These are phyloP conservation scores for Lumnitzera littorea DNA, from an alignment of 345 rosid genomes.

Conservation along the genomic window DNA sequence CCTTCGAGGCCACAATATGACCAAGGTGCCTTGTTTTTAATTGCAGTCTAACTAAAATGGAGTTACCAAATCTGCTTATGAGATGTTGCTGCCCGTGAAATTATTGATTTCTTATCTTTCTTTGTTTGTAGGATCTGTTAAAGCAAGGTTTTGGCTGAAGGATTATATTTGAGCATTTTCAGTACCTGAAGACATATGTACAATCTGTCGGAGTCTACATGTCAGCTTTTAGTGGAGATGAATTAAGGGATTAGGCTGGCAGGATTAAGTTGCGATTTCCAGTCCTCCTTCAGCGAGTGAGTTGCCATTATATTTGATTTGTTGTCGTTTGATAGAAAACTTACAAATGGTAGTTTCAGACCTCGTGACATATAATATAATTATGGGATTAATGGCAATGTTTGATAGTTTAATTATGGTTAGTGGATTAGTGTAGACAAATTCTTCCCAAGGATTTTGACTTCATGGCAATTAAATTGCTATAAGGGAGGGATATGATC, in stretches of 20 bases:
- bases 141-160: too few species aligned
- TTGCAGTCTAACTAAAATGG: neutral
- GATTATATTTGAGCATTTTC: conserved; percentile 31
- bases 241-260: conserved; percentile 52
- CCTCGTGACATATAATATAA: conserved; percentile 27
- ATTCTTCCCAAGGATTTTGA: too few species aligned
- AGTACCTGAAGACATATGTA: conserved; percentile 24
- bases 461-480: too few species aligned
- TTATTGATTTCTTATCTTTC: conserved; percentile 2
- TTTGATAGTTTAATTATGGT: too few species aligned
- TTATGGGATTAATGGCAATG: too few species aligned
- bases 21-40: conserved; percentile 21
- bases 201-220: conserved; percentile 40
- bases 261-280: conserved; percentile 62
- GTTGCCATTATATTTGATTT: neutral
- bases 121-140: neutral
- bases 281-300: conserved; percentile 42
- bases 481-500: too few species aligned
- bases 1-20: conserved; percentile 41
- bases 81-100: neutral
- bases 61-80: neutral
- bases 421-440: too few species aligned
- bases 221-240: conserved; percentile 34
- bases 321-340: neutral
- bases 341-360: neutral